These are phyloP conservation scores for Dillenia suffruticosa DNA, from an alignment of 164 flowering plant genomes.

Conservation along the genomic window DNA sequence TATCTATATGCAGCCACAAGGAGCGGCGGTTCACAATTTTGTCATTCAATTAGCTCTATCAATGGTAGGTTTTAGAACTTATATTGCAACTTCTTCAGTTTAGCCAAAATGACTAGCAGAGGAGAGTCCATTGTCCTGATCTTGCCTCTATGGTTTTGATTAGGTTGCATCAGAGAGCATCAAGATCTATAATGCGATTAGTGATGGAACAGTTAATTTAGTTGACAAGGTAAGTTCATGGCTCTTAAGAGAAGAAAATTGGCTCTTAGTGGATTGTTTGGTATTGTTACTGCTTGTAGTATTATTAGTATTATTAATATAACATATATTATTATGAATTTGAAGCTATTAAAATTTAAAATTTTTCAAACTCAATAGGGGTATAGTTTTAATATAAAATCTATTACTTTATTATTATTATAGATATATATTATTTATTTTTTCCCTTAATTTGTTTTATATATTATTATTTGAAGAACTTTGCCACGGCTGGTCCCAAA, in stretches of 20 bases:
- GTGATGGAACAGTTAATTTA: slow-evolving; percentile 80
- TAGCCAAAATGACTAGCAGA: not conserved
- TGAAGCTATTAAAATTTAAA: too few relatives aligned
- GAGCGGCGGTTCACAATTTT: slow-evolving; percentile 76
- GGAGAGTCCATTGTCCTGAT: slow-evolving; percentile 1
- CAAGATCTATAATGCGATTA: slow-evolving; percentile 82
- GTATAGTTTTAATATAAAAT: too few relatives aligned
- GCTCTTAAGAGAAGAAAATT: not conserved
- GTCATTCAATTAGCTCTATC: slow-evolving; percentile 85
- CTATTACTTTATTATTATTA: too few relatives aligned
- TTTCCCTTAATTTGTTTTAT: too few relatives aligned
- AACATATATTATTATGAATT: too few relatives aligned
- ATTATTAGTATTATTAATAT: too few relatives aligned
- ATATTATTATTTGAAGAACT: too few relatives aligned
- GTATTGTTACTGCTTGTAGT: too few relatives aligned
- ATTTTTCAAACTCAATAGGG: too few relatives aligned
- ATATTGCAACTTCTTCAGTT: not conserved
- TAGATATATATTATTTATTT: too few relatives aligned
- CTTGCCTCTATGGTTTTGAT: slow-evolving; percentile 7
- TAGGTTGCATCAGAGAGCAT: slow-evolving; percentile 95
- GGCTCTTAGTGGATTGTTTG: too few relatives aligned
- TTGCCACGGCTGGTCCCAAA: too few relatives aligned
- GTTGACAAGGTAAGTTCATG: slow-evolving; percentile 81
- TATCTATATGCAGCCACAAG: slow-evolving; percentile 76
- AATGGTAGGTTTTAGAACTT: slow-evolving; percentile 46